Evolutionary conservation across 208 protist genomes (phyloP), one percentile per base, ranked within the genome.

Genomic region (Histomonas meleagridis): DNA sequence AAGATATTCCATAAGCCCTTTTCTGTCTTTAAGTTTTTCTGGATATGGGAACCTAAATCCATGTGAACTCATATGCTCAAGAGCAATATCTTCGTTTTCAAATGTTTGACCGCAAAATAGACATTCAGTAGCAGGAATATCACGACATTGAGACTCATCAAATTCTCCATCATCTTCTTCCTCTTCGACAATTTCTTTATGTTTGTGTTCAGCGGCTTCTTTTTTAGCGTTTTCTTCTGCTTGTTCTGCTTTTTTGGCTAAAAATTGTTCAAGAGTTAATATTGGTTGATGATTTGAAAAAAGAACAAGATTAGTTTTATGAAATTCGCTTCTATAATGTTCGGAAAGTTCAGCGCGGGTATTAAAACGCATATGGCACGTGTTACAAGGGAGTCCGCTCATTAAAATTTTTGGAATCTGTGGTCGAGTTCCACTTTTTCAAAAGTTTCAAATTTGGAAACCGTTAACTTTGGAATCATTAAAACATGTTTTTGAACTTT

Each of bases 111-210:
- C 76, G 46, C 76, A 86, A 26, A 86, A 86, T 3, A 86, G 16
- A 55, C 76, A 86, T 49, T 86, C 76, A 18, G 76, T 86, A 35
- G 51, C 76, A 40, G 76, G 76, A 57, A 86, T 86, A 86, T 86
- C 76, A 26, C 76, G 76, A n/a, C 40, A 51, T 21, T 26, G 26
- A n/a, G 51, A 40, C 0, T 55, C 18, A 48, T 86, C 23, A n/a
- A 86, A 51, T 26, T 86, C 76, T n/a, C 55, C 76, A 5, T 86
- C 46, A 55, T 86, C 76, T 32, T 86, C 76, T 55, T 86, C 76
- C 38, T 86, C 76, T n/a, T 55, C 46, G 16, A 49, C 16, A 0
- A 9, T 2, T 46, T 23, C n/a, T 18, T 49, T 49, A 7, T 4
- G 40, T 79, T 23, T 14, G 53, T 18, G 53, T 21, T 7, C 53